Evolutionary conservation across 148 eudicot species (phyloP), one percentile per base, ranked within the genome.

Genomic region (Rhododendron henanense): DNA sequence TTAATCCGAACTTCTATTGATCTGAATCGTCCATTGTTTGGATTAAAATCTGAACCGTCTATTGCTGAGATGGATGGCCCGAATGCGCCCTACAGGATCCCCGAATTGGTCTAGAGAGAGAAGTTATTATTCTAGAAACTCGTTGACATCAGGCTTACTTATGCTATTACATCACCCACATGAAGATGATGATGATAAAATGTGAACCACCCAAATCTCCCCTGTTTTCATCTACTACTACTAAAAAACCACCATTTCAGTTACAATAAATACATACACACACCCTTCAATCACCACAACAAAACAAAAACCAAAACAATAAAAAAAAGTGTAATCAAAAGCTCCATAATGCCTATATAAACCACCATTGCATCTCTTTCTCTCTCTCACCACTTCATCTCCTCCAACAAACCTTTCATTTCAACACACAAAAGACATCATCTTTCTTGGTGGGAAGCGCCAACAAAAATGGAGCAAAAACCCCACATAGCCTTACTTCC

Each of bases 401-500:
- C 37, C n/a, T 47, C 50, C 50, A 9, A 47, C 0, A 65, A n/a
- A n/a, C 31, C 14, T 8, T 25, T 65, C 76, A 67, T 67, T 28
- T 28, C 76, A 28, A 1, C 6, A 31, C 73, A 65, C 10, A 9
- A 6, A 25, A n/a, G 25, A 59, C 7, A 19, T 5, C n/a, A 15
- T 18, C n/a, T 15, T 55, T 55, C 59, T 16, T 55, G 59, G 15
- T 55, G 59, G 59, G 21, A 55, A 55, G 59, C 65, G 19, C 69
- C 11, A 23, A n/a, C 73, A 2, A 47, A 41, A 51, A 50, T 50
- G 82, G 83, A 53, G 1, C 37, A 79, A 50, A 8, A 39, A 6
- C 83, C 84, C 16, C 84, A 55, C 28, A 57, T 81, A 33, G 84
- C 50, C 73, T 8, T 81, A 1, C 48, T 81, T 19, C 84, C 84